A percentile compares a stretch with the other conserved stretches of the same genome.
Evolutionary conservation across 1,139 yeast species (phyloP).

Genomic region (Debaryomyces coudertii): DNA sequence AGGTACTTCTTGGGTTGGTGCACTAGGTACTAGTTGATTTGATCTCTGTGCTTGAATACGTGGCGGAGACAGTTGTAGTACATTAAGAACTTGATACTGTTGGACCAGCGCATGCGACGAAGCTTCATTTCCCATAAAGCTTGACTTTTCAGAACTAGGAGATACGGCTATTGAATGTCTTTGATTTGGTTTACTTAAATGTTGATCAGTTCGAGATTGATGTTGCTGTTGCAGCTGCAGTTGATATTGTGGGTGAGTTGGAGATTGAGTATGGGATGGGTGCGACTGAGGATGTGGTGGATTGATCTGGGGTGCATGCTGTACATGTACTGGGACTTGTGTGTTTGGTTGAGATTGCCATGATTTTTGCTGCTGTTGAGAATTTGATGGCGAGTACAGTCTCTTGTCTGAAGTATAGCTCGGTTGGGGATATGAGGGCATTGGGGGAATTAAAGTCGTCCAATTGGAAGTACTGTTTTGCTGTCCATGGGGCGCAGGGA

Average conservation of each 20-base stretch:
- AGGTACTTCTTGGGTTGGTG: conserved; percentile 9
- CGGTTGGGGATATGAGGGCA: conserved; percentile 18
- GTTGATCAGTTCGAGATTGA: neutral
- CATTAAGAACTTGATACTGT: neutral
- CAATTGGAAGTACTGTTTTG: conserved; percentile 15
- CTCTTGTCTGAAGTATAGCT: conserved; percentile 9
- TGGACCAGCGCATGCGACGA: neutral
- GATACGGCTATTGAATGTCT: conserved; percentile 21
- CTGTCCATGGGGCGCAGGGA: neutral
- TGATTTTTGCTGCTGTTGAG: conserved; percentile 2
- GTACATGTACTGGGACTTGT: conserved; percentile 4
- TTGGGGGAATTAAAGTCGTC: conserved; percentile 22
- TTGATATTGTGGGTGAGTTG: neutral
- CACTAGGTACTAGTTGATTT: conserved; percentile 1
- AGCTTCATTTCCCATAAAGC: neutral
- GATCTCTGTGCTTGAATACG: neutral
- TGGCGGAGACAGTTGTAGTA: conserved; percentile 3
- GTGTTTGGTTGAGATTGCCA: neutral
- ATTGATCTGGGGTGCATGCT: neutral
- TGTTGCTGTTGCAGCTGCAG: neutral
- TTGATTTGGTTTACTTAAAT: conserved; percentile 15
- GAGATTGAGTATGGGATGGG: neutral
- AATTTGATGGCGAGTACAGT: neutral
- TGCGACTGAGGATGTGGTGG: neutral
- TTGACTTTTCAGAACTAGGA: conserved; percentile 13